These are phyloP conservation scores for Pulveroboletus sp. DNA, from an alignment of 768 basidiomycete species.

Conservation along the genomic window DNA sequence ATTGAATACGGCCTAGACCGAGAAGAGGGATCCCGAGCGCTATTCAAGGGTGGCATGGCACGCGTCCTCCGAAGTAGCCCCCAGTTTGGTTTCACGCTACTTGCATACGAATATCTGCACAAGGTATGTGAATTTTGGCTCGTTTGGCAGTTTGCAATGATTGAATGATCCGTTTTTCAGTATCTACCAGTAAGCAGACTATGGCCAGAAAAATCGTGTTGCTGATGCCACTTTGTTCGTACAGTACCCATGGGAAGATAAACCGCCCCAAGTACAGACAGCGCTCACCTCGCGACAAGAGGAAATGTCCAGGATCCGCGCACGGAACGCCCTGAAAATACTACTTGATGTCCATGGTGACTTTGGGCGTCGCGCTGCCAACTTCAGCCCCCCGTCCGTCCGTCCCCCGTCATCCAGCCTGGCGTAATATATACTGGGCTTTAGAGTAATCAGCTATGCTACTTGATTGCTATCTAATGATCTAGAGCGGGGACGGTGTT, in stretches of 20 bases:
- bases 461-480: conserved; percentile 19
- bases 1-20: conserved; percentile 44
- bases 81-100: conserved; percentile 91
- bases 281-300: conserved; percentile 65
- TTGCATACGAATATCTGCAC: conserved; percentile 73
- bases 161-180: conserved; percentile 14
- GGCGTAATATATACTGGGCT: conserved; percentile 12
- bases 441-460: background rate
- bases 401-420: conserved; percentile 16
- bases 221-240: conserved; percentile 8
- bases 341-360: conserved; percentile 88
- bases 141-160: background rate
- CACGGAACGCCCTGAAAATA: conserved; percentile 92
- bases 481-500: conserved; percentile 7
- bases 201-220: background rate
- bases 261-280: conserved; percentile 63
- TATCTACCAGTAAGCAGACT: conserved; percentile 28
- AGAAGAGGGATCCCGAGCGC: conserved; percentile 84
- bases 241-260: conserved; percentile 80
- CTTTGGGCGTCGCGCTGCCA: conserved; percentile 60
- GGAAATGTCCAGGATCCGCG: conserved; percentile 84
- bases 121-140: conserved; percentile 39
- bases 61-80: conserved; percentile 84
- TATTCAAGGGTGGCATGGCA: conserved; percentile 91
- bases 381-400: conserved; percentile 24